Base-by-base conservation (phyloP, 768 basidiomycete species). In the Cytidiella melzeri region DNA sequence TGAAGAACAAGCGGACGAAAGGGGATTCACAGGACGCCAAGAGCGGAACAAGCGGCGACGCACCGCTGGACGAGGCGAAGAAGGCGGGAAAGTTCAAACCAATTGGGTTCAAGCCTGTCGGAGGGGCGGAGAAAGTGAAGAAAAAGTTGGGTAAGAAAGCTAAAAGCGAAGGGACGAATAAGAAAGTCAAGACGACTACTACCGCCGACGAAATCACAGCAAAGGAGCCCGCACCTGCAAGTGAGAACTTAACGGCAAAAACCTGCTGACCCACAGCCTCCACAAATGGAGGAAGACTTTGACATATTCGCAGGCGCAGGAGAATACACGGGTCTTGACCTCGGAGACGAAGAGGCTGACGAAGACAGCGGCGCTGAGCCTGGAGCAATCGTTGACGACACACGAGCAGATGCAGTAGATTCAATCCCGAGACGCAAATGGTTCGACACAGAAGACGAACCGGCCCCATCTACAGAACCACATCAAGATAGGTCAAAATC, bases 231-330 rank as follows among this genome's bases (percentile, higher is more conserved):
- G n/a, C n/a, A n/a, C n/a, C n/a, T n/a, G n/a, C n/a, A n/a, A n/a
- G n/a, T n/a, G n/a, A n/a, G n/a, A n/a, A n/a, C n/a, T n/a, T n/a
- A n/a, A n/a, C n/a, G n/a, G n/a, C n/a, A n/a, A n/a, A 45, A 52
- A 45, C 54, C 63, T 6, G 56, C 57, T 49, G 62, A 55, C 40
- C 54, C 66, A 1, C 68, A 73, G 45, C 64, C 68, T 3, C 70
- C 71, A 50, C 65, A 70, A 5, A 53, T 71, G 3, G 81, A 80
- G n/a, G 81, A 80, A 18, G 81, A 90, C 45, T 77, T 90, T 37
- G 87, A 95, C 61, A 94, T 96, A 38, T 96, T 96, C 62, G 87
- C 81, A 1, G 92, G 71, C 46, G 88, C 80, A 4, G 92, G 84
- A 7, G 89, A 90, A 43, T 96, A 94, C 60, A 75, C 84, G 45